phyloP scores from a whole-genome alignment of 2,329 filamentous ascomycete species.

The Botrytis porri region DNA sequence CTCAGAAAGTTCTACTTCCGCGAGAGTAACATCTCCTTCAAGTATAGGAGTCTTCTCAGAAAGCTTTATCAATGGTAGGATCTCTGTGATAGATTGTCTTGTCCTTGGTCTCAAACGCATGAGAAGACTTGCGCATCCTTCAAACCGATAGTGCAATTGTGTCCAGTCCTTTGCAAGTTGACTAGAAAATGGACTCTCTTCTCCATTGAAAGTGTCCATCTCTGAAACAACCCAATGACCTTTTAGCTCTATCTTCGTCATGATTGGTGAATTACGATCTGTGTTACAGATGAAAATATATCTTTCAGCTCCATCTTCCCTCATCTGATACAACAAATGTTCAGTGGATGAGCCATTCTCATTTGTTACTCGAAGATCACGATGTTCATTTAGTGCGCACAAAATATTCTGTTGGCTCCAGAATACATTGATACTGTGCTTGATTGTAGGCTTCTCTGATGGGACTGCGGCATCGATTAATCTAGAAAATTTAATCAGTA shows the following conservation, averaged over 20 bases:
- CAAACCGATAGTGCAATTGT: constrained; percentile 32
- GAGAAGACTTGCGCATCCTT: constrained; percentile 37
- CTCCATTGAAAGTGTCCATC: constrained; percentile 36
- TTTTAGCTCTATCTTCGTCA: constrained; percentile 31
- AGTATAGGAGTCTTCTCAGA: not conserved
- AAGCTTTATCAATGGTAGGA: not conserved
- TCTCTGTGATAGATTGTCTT: not conserved
- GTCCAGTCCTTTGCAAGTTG: constrained; percentile 29
- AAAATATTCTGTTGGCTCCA: constrained; percentile 31
- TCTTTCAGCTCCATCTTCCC: constrained; percentile 34
- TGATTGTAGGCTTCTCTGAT: constrained; percentile 19
- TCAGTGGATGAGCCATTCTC: constrained; percentile 19
- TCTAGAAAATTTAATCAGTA: not conserved
- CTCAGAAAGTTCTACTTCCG: constrained; percentile 32
- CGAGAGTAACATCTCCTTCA: constrained; percentile 14
- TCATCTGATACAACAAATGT: constrained; percentile 37
- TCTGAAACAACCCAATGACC: constrained; percentile 34
- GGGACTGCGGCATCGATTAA: constrained; percentile 20
- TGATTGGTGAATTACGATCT: constrained; percentile 28
- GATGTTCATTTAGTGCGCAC: constrained; percentile 27
- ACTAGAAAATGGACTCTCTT: constrained; percentile 18
- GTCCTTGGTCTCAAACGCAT: constrained; percentile 28
- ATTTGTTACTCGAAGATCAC: constrained; percentile 31
- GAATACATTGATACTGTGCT: constrained; percentile 24
- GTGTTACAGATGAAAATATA: constrained; percentile 39